phyloP scores from a whole-genome alignment of 1,284 basidiomycete species.

The Cystobasidiaceae sp. region DNA sequence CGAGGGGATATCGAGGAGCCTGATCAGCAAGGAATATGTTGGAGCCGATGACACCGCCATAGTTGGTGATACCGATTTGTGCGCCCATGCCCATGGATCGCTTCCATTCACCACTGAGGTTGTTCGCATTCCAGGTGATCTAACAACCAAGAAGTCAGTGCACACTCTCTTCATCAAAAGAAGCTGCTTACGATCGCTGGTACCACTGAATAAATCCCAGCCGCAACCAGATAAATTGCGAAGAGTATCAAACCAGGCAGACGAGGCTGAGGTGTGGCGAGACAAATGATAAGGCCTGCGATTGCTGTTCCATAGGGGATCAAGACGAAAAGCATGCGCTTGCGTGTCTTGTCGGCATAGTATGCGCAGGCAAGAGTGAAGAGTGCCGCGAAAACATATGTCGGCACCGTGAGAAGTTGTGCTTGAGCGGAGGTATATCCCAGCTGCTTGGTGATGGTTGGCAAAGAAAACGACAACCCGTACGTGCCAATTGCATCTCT shows the following conservation, averaged over 20 bases:
- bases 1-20: conserved; percentile 11
- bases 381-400: conserved; percentile 45
- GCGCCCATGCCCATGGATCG: conserved; percentile 25
- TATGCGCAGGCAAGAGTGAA: conserved; percentile 46
- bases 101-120: conserved; percentile 25
- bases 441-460: conserved; percentile 58
- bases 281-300: conserved; percentile 46
- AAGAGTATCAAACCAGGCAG: conserved; percentile 26
- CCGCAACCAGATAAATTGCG: conserved; percentile 28
- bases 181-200: background rate
- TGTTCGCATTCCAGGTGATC: background rate
- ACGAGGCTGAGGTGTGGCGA: conserved; percentile 28
- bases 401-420: conserved; percentile 60
- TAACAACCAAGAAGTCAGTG: background rate
- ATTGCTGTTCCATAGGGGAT: conserved; percentile 45
- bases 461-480: conserved; percentile 45
- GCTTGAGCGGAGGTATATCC: conserved; percentile 55
- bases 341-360: conserved; percentile 46
- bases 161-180: background rate
- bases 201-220: conserved; percentile 13
- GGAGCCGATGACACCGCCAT: conserved; percentile 21
- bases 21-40: conserved; percentile 24
- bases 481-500: conserved; percentile 30
- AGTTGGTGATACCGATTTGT: conserved; percentile 31
- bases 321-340: conserved; percentile 46